A percentile compares a stretch with the other conserved stretches of the same genome.
phyloP scores from a whole-genome alignment of 2,329 filamentous ascomycete species.

The Colletotrichum higginsianum region DNA sequence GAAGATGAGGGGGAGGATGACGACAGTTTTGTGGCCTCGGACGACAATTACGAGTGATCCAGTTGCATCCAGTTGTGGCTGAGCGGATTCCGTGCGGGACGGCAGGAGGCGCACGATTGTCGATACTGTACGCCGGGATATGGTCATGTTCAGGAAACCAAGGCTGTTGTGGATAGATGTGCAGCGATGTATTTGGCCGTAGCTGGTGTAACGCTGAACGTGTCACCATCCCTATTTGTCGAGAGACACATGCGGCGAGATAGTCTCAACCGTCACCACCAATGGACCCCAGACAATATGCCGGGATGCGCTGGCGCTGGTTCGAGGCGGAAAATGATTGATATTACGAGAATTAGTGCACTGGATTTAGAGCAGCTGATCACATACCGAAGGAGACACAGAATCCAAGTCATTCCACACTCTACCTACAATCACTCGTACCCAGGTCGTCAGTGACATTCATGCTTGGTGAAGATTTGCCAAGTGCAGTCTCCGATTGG shows the following conservation, averaged over 20 bases:
- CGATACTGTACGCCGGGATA: neutral
- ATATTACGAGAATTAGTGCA: slow-evolving; percentile 11
- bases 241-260: neutral
- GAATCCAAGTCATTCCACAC: neutral
- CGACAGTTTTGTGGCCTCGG: slow-evolving; percentile 32
- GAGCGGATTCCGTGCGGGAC: neutral
- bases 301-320: slow-evolving; percentile 10
- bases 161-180: neutral
- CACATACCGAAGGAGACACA: slow-evolving; percentile 4
- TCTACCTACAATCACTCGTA: neutral
- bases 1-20: slow-evolving; percentile 38
- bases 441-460: neutral
- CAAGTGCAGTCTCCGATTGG: neutral
- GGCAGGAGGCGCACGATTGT: neutral
- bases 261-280: neutral
- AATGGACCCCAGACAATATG: slow-evolving; percentile 10
- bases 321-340: neutral
- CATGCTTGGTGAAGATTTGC: neutral
- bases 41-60: slow-evolving; percentile 36
- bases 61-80: neutral
- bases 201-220: neutral
- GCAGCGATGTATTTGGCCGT: neutral
- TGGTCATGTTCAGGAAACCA: neutral
- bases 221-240: slow-evolving; percentile 3
- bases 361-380: slow-evolving; percentile 13